Evolutionary conservation across 1,284 basidiomycete species (phyloP).

Genomic region (Apiotrichum siamense): DNA sequence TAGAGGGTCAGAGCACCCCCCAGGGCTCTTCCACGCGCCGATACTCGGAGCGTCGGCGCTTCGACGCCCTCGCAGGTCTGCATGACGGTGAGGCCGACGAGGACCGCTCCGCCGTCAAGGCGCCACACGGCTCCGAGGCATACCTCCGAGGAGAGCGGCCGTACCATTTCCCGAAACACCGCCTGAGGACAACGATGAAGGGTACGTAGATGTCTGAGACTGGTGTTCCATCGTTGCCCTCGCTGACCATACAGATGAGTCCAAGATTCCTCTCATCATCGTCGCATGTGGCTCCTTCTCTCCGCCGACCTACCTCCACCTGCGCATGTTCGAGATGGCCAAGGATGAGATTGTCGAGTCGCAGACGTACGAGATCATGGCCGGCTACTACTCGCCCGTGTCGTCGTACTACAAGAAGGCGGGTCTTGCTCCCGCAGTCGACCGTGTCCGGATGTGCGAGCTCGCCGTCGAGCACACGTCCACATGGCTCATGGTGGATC

Average conservation of each 20-base stretch:
- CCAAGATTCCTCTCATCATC: constrained; percentile 49
- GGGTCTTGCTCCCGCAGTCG: constrained; percentile 69
- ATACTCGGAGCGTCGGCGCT: constrained; percentile 11
- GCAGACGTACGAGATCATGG: constrained; percentile 87
- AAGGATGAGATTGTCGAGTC: constrained; percentile 89
- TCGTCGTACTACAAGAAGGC: constrained; percentile 86
- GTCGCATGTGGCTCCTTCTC: constrained; percentile 56
- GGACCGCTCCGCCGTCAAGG: constrained; percentile 37
- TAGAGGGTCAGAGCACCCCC: background rate
- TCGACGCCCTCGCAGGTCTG: constrained; percentile 39
- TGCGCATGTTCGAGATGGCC: constrained; percentile 97
- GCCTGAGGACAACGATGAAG: constrained; percentile 47
- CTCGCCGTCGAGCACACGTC: constrained; percentile 66
- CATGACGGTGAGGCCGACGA: constrained; percentile 47
- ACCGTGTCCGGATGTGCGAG: constrained; percentile 82
- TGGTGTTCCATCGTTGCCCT: no score
- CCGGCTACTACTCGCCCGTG: constrained; percentile 90
- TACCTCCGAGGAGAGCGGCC: constrained; percentile 34
- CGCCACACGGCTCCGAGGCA: constrained; percentile 34
- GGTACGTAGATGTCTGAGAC: constrained; percentile 29
- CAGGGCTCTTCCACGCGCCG: background rate
- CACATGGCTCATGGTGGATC: constrained; percentile 73
- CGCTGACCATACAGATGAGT: constrained; percentile 45
- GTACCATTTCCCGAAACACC: constrained; percentile 48
- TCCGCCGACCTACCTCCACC: constrained; percentile 54